Conservation (phyloP, 441 rosid species). For the Gossypium laxum region DNA sequence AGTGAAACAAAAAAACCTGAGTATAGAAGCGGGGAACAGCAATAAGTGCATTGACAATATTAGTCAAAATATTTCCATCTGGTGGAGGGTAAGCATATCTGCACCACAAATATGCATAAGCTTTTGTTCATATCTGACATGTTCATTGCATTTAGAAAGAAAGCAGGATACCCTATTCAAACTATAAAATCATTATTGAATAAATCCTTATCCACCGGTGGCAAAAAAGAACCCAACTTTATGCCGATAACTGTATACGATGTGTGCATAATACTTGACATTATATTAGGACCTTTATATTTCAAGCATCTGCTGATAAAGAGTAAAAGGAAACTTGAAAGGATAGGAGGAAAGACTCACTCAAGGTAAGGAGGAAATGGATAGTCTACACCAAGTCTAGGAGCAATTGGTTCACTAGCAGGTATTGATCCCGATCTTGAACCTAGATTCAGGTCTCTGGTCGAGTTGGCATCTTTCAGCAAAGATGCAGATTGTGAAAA, state of each 20-base stretch:
- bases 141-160: background rate
- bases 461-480: conserved; percentile 28
- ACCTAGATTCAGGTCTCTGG: conserved; percentile 21
- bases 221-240: background rate
- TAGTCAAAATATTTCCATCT: conserved; percentile 90
- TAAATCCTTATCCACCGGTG: background rate
- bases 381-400: conserved; percentile 82
- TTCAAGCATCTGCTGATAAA: background rate
- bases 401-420: conserved; percentile 61
- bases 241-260: background rate
- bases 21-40: conserved; percentile 92
- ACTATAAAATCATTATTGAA: background rate
- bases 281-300: background rate
- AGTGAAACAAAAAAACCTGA: conserved; percentile 42
- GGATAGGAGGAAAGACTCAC: conserved; percentile 35
- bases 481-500: conserved; percentile 14
- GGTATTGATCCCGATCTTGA: conserved; percentile 29
- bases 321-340: background rate
- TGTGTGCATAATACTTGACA: background rate
- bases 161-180: background rate
- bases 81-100: conserved; percentile 96
- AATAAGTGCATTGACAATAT: conserved; percentile 87
- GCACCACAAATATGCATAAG: conserved; percentile 15
- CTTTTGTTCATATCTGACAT: background rate
- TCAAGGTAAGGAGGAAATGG: conserved; percentile 85